Evolutionary conservation across 2,329 filamentous ascomycete species (phyloP), one percentile per base, ranked within the genome.

Genomic region (Clarireedia hainanense): DNA sequence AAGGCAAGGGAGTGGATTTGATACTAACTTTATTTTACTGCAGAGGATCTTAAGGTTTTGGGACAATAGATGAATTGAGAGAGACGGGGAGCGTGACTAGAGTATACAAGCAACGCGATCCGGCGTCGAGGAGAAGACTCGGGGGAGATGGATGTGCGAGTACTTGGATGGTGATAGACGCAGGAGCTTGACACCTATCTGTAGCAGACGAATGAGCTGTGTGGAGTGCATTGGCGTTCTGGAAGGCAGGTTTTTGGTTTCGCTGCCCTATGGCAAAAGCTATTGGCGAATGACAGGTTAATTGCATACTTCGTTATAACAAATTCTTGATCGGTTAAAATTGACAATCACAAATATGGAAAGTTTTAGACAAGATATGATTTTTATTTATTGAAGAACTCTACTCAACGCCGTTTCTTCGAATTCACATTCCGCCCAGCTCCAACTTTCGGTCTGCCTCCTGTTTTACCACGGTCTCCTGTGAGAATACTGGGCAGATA

Each of bases 391-490:
- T 34, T 46, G 26, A 48, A 14, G 36, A 10, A 55, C 3, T 42
- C 37, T 50, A 42, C 59, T 64, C 30, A 73, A 73, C 77, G 76
- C 67, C 80, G 75, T 73, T 85, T 88, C 70, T 77, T 86, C 37
- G 88, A 85, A 72, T 99, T 99, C 52, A 97, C 81, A 67, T 86
- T 90, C 68, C 84, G 83, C 7, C 94, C 94, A 10, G 89, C 91
- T 7, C 94, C 94, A 10, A 97, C 84, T 67, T 83, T 86, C 58
- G 89, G 81, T 71, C 82, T 85, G 0, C 86, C 87, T 2, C 81
- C 80, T 4, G 73, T 73, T 47, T 80, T 80, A 6, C 75, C 79
- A 62, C 92, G 78, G 65, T 91, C 84, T 0, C 94, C 94, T 0
- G 84, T 94, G 67, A 99, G 69, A 48, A 99, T 88, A 36, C 83